These are phyloP conservation scores for Leishmania guyanensis DNA, from an alignment of 208 protist species.

Conservation along the genomic window DNA sequence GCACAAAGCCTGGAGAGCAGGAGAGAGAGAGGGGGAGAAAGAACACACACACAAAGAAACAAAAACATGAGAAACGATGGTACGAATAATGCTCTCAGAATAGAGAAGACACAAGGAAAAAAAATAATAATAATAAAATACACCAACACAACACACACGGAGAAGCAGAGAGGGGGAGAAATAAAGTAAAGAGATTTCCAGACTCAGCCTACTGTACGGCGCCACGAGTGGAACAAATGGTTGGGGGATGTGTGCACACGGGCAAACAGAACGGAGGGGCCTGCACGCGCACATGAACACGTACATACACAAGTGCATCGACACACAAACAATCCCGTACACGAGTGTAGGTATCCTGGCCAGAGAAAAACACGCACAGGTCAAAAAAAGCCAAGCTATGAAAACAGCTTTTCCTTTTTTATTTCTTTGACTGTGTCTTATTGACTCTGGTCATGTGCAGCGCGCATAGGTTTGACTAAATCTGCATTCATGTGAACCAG, in stretches of 20 bases:
- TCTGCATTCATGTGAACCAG: neutral
- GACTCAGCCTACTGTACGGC: neutral
- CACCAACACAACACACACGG: neutral
- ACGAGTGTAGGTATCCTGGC: neutral
- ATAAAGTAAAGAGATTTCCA: neutral
- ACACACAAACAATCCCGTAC: neutral
- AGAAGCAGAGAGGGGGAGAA: neutral
- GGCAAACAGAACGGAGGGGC: neutral
- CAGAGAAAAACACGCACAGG: neutral
- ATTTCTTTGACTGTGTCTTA: neutral
- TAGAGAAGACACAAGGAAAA: neutral
- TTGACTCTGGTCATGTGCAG: neutral
- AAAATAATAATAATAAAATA: neutral
- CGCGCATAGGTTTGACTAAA: neutral
- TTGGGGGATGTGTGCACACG: neutral
- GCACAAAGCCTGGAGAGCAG: no score
- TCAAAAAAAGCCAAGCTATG: neutral
- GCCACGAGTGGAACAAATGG: neutral
- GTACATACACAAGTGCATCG: neutral
- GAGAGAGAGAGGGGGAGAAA: no score
- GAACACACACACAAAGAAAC: neutral
- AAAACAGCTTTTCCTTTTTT: neutral
- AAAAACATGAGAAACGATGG: conserved; percentile 4
- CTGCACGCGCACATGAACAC: neutral
- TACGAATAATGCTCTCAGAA: neutral